phyloP scores from a whole-genome alignment of 2,329 filamentous ascomycete genomes.

The Claviceps sp. region DNA sequence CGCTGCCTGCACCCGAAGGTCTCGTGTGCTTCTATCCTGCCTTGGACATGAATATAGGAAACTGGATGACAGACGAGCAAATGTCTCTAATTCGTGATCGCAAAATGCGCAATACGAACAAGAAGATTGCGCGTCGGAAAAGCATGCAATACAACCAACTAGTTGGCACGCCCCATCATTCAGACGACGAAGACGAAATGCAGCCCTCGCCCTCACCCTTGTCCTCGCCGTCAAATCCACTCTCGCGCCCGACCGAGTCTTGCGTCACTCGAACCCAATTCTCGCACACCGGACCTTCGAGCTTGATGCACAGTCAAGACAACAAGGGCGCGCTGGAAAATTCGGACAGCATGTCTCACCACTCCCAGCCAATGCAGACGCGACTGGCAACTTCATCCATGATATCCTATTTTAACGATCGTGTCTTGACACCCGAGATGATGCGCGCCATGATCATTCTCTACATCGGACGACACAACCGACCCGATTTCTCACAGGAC shows the following conservation, averaged over 20 bases:
- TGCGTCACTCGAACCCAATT: constrained; percentile 30
- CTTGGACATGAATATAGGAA: constrained; percentile 93
- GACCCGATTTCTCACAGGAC: constrained; percentile 84
- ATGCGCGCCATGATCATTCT: constrained; percentile 98
- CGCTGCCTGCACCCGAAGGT: constrained; percentile 63
- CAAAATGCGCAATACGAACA: constrained; percentile 63
- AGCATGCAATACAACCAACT: constrained; percentile 77
- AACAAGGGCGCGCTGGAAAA: constrained; percentile 6
- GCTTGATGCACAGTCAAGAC: constrained; percentile 11
- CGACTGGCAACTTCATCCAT: constrained; percentile 91
- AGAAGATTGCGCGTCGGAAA: constrained; percentile 67
- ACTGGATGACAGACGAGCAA: constrained; percentile 98
- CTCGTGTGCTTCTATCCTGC: constrained; percentile 79
- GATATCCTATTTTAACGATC: constrained; percentile 96
- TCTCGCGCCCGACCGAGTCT: constrained; percentile 9
- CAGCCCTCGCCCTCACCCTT: constrained; percentile 11
- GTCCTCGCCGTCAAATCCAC: no score
- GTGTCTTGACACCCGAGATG: constrained; percentile 91
- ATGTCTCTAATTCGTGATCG: constrained; percentile 87
- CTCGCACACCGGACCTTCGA: constrained; percentile 31
- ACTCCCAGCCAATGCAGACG: constrained; percentile 53
- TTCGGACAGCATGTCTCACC: constrained; percentile 30
- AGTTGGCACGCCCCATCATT: constrained; percentile 70
- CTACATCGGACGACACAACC: constrained; percentile 86
- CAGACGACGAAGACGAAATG: constrained; percentile 54